Evolutionary conservation across 768 basidiomycete species (phyloP).

Genomic region (Podaxis rugospora): DNA sequence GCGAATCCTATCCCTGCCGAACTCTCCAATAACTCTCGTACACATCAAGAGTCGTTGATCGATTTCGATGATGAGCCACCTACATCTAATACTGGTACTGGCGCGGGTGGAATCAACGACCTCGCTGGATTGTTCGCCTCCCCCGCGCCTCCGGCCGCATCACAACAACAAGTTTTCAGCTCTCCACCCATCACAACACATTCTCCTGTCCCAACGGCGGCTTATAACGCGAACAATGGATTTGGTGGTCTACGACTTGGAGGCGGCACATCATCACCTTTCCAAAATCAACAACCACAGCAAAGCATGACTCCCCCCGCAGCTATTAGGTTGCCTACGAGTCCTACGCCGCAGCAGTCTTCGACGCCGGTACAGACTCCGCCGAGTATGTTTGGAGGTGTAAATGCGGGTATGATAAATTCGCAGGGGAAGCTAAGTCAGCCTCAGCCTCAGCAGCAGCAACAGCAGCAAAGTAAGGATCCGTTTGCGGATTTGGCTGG

Average conservation of each 20-base stretch:
- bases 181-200: slow-evolving; percentile 3
- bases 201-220: slow-evolving; percentile 13
- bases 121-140: slow-evolving; percentile 58
- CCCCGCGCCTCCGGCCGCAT: slow-evolving; percentile 17
- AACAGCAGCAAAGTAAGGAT: slow-evolving; percentile 54
- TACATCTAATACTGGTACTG: slow-evolving; percentile 21
- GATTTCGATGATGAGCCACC: slow-evolving; percentile 62
- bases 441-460: slow-evolving; percentile 14
- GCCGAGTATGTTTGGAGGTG: slow-evolving; percentile 5
- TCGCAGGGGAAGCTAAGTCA: neutral
- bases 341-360: neutral
- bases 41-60: slow-evolving; percentile 54
- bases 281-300: slow-evolving; percentile 5
- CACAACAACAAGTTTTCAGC: slow-evolving; percentile 5
- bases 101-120: slow-evolving; percentile 40
- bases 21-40: slow-evolving; percentile 31
- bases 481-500: slow-evolving; percentile 83
- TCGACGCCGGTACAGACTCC: neutral
- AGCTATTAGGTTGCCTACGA: slow-evolving; percentile 1
- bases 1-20: slow-evolving; percentile 67
- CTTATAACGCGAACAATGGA: slow-evolving; percentile 14
- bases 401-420: neutral
- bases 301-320: slow-evolving; percentile 4
- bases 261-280: slow-evolving; percentile 8
- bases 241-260: slow-evolving; percentile 6